Evolutionary conservation across 2,329 filamentous ascomycete species (phyloP), one percentile per base, ranked within the genome.

Genomic region (Xylaria multiplex): DNA sequence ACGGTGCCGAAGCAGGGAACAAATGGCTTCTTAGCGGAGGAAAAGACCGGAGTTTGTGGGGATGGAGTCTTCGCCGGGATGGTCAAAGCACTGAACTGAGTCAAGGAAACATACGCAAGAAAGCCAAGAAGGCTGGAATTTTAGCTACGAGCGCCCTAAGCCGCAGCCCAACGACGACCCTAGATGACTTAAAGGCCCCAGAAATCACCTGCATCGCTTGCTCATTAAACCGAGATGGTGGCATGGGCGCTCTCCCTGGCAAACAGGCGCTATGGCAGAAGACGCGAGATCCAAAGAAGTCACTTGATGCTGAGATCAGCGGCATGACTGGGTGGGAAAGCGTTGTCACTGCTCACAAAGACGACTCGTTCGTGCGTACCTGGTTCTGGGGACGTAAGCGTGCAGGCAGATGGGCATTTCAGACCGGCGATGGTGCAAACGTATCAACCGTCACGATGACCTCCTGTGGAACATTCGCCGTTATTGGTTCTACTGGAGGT

Each of bases 331-430:
- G 96, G 1, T 99, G 96, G 96, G 96, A 99, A 79, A 97, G 95
- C 75, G 90, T 99, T 6, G 88, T 99, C 2, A 99, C 96, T 3
- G 95, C 93, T 9, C 96, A 99, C 77, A 90, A 90, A 74, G 88
- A 91, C 58, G 95, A 98, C 75, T 86, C 89, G 50, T 92, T 88
- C 75, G 96, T 93, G 19, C 88, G 96, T 59, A 98, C 96, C 1
- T 99, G 96, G 96, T 97, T 97, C 80, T 98, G 96, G 94, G 96
- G 95, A 6, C 90, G 93, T 63, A 97, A 96, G 80, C 90, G 91
- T 73, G 94, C 96, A 55, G 96, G 96, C 11, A 86, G 96, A 69
- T 99, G 96, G 96, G 91, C 92, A 0, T 93, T 99, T 72, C 89
- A 92, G 70, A 97, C 94, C 0, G 87, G 91, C 46, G 96, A 99